Base-by-base conservation (phyloP, 192 early-diverging fungal species). In the Coemansia sp. region DNA sequence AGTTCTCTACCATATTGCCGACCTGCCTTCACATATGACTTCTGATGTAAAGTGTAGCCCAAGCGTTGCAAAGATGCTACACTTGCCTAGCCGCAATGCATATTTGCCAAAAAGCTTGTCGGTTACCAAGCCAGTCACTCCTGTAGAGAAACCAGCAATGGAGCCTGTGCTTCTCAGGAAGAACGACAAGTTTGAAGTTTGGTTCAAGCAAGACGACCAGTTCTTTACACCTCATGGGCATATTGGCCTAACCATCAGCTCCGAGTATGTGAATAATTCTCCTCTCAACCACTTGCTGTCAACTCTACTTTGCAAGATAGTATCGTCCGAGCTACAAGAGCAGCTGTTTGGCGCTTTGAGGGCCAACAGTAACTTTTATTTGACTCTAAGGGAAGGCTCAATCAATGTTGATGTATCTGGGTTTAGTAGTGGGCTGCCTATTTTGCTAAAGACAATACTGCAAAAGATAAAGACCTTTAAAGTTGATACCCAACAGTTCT, bases 171-270 rank as follows among this genome's bases (percentile, higher is more conserved):
- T 75, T 18, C 50, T 80, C 20, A 52, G 41, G 29, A 50, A 34
- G 41, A 71, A 29, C 0, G 67, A 80, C 31, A 47, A 7, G 9
- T 22, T 60, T 36, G 88, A 94, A 10, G 64, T 97, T 63, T 98
- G 97, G 97, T 89, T 94, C 71, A 96, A 96, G 75, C 90, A 92
- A 65, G 96, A 97, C 73, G 91, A 95, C 68, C 92, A 85, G 1
- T 98, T 95, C 67, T 90, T 88, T 86, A 86, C 92, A 8, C 97
- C 97, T 20, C 92, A 91, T 65, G 93, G 91, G 15, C 87, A 87
- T 50, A 83, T 92, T 38, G 86, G 85, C 70, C 85, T 95, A 38
- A 68, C 80, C 52, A 87, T 89, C 3, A 60, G 18, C 31, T 36
- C 57, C 16, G 29, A 60, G 16, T 36, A 16, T n/a, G 2, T 60